These are phyloP conservation scores for Filobasidium floriforme DNA, from an alignment of 768 basidiomycete genomes.

Conservation along the genomic window DNA sequence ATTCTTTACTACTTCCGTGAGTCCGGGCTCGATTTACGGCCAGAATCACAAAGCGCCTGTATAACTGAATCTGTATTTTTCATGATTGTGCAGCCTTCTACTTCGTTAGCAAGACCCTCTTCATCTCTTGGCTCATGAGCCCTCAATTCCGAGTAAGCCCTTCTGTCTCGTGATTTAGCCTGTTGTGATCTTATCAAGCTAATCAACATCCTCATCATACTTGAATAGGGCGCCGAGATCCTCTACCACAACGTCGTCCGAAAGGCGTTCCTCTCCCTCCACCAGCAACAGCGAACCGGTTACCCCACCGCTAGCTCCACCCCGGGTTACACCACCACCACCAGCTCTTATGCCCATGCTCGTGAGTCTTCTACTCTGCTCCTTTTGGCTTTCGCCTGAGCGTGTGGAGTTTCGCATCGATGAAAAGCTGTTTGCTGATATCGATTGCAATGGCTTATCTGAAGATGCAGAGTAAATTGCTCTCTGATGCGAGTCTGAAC, in stretches of 20 bases:
- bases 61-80: not conserved
- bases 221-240: conserved; percentile 69
- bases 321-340: conserved; percentile 41
- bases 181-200: not conserved
- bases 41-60: not conserved
- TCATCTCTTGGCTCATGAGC: conserved; percentile 65
- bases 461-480: no score
- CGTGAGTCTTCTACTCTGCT: conserved; percentile 30
- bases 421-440: no score
- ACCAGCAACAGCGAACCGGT: conserved; percentile 10
- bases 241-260: conserved; percentile 63
- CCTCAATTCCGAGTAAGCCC: conserved; percentile 23
- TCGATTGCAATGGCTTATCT: no score
- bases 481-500: no score
- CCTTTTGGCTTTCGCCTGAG: no score
- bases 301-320: conserved; percentile 46
- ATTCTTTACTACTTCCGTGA: conserved; percentile 62
- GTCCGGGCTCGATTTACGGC: conserved; percentile 13
- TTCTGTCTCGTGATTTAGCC: not conserved
- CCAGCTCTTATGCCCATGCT: conserved; percentile 43
- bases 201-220: conserved; percentile 31
- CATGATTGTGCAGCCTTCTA: conserved; percentile 67
- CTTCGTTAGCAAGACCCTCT: conserved; percentile 81
- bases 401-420: no score
- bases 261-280: conserved; percentile 32